phyloP scores from a whole-genome alignment of 2,329 filamentous ascomycete genomes.

The Lasiodiplodia sp. region DNA sequence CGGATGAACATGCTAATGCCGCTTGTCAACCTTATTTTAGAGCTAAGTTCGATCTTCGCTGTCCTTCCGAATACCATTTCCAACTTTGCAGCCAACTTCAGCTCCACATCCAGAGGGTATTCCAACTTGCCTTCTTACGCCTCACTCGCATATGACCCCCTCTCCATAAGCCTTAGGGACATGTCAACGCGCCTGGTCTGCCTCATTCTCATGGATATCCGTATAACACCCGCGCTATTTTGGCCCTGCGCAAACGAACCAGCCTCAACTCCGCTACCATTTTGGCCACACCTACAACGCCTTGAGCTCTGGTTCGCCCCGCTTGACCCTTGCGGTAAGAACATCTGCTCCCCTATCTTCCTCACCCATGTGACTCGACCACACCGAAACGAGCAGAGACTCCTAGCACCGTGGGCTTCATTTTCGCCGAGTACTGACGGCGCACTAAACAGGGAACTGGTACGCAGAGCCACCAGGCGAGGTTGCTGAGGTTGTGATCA shows the following conservation, averaged over 20 bases:
- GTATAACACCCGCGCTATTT: not conserved
- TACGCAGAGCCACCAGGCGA: too few relatives aligned
- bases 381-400: not conserved
- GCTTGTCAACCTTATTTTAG: not conserved
- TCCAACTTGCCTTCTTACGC: not conserved
- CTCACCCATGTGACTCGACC: too few relatives aligned
- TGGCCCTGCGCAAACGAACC: not conserved
- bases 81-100: not conserved
- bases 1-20: not conserved
- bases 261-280: too few relatives aligned
- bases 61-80: not conserved
- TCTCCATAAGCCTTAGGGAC: not conserved
- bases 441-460: too few relatives aligned
- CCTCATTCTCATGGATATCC: not conserved
- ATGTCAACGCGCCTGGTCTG: not conserved
- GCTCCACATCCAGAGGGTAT: not conserved
- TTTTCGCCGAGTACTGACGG: too few relatives aligned
- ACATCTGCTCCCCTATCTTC: not conserved
- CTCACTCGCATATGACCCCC: not conserved
- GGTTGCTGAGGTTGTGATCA: too few relatives aligned
- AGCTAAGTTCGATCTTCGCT: not conserved
- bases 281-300: not conserved
- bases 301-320: not conserved
- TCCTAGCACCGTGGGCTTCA: not conserved
- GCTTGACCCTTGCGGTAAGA: not conserved